Conservation (phyloP, 441 rosid genomes). For the Caryocar brasiliense region DNA sequence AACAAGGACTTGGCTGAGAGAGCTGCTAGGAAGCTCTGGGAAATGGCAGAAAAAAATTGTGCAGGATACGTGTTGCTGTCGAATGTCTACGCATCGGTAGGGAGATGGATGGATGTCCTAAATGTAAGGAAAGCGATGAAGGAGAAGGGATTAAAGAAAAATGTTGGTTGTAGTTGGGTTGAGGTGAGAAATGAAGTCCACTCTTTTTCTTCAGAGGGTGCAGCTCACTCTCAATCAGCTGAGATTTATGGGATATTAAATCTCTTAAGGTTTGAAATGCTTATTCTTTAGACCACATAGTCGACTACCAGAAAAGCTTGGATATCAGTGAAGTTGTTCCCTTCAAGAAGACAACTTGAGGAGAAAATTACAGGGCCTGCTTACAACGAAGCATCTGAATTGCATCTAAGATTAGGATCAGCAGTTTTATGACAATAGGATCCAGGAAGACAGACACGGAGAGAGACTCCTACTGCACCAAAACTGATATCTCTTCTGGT, state of each 20-base stretch:
- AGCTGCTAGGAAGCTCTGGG: constrained; percentile 31
- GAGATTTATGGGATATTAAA: constrained; percentile 30
- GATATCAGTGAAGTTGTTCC: too few relatives aligned
- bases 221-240: constrained; percentile 21
- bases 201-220: constrained; percentile 38
- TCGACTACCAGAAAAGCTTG: too few relatives aligned
- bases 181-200: constrained; percentile 35
- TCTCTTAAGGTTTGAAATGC: constrained; percentile 35
- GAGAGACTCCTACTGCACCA: too few relatives aligned
- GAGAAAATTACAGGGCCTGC: too few relatives aligned
- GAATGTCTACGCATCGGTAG: constrained; percentile 47
- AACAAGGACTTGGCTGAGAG: constrained; percentile 39
- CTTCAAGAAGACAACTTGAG: too few relatives aligned
- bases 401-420: too few relatives aligned
- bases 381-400: too few relatives aligned
- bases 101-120: constrained; percentile 43
- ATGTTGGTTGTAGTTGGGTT: constrained; percentile 47
- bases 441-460: too few relatives aligned
- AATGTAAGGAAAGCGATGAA: constrained; percentile 42
- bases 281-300: not conserved
- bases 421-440: too few relatives aligned
- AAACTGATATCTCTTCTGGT: too few relatives aligned
- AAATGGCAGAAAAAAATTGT: constrained; percentile 24
- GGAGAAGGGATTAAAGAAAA: constrained; percentile 47
- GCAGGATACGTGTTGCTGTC: constrained; percentile 41